Evolutionary conservation across 306 rosid genomes (phyloP), one percentile per base, ranked within the genome.

Genomic region (Lathyrus aphaca): DNA sequence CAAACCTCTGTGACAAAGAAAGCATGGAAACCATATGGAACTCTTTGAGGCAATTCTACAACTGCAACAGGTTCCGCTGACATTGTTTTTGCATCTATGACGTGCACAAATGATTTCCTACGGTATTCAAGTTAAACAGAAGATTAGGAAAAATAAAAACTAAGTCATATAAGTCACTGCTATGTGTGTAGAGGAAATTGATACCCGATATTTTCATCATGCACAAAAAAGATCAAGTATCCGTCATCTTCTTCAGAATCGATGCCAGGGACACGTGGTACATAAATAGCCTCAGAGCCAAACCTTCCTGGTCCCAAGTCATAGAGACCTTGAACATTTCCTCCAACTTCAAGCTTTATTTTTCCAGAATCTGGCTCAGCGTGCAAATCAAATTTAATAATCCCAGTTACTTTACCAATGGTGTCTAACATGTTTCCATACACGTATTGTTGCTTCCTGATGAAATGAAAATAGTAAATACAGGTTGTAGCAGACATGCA

Each of bases 21-120:
- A 74, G 97, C 98, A 81, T 90, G 98, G 74, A 94, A 90, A 58
- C 98, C 98, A 49, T 86, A 84, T 30, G 98, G 98, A 81, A 88
- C 96, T 83, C 97, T 79, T 3, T 83, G 83, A 4, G 97, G 98
- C 83, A 94, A 80, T 64, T 94, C 92, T 40, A 94, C 81, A 53
- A 90, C 89, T 25, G 97, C 98, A 68, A 94, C 89, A 6, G 97
- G 95, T 51, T 94, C 92, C 35, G 86, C 18, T 65, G 98, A 88
- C 97, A 94, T 88, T 64, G 96, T 94, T 86, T 87, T 87, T 13
- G 97, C 97, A 83, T 94, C 87, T 17, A 90, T 49, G 30, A 94
- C 95, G 14, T 94, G 80, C 55, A 87, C 90, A 0, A 81, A 71
- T 15, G 96, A 90, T 79, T 87, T 90, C 80, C 98, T 94, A 90